Evolutionary conservation across 1,284 basidiomycete genomes (phyloP).

Genomic region (Trichosporon asahii): DNA sequence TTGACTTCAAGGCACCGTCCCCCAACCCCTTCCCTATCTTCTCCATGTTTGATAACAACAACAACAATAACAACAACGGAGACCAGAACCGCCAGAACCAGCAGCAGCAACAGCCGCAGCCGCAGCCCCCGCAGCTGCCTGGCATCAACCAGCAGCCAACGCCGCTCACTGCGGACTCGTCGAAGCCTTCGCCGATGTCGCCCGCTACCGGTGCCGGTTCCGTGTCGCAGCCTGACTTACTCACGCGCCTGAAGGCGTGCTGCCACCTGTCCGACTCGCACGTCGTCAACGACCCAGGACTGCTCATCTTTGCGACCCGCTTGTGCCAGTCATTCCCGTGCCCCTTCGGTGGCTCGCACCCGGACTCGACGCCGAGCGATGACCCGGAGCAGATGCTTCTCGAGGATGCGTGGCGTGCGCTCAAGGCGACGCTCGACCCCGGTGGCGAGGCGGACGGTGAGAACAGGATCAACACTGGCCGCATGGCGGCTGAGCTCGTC

Average conservation of each 20-base stretch:
- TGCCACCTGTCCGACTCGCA: slow-evolving; percentile 51
- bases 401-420: slow-evolving; percentile 48
- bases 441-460: slow-evolving; percentile 45
- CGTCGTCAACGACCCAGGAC: slow-evolving; percentile 51
- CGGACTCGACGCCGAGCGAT: slow-evolving; percentile 29
- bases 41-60: slow-evolving; percentile 19
- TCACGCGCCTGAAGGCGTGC: slow-evolving; percentile 48
- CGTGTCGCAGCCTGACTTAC: slow-evolving; percentile 42
- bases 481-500: slow-evolving; percentile 51
- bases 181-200: slow-evolving; percentile 21
- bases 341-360: slow-evolving; percentile 41
- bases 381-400: slow-evolving; percentile 46
- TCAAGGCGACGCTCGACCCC: slow-evolving; percentile 45
- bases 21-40: slow-evolving; percentile 18
- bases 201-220: slow-evolving; percentile 16
- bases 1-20: slow-evolving; percentile 15
- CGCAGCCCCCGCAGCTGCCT: slow-evolving; percentile 6
- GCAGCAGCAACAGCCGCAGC: slow-evolving; percentile 12
- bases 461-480: slow-evolving; percentile 51
- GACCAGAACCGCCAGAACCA: not conserved
- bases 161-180: not conserved
- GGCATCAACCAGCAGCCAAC: slow-evolving; percentile 6
- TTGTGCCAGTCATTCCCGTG: slow-evolving; percentile 50
- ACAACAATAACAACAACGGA: slow-evolving; percentile 9
- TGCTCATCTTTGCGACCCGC: slow-evolving; percentile 50